Evolutionary conservation across 1,139 yeast species (phyloP).

Genomic region (Kodamaea derodonti): DNA sequence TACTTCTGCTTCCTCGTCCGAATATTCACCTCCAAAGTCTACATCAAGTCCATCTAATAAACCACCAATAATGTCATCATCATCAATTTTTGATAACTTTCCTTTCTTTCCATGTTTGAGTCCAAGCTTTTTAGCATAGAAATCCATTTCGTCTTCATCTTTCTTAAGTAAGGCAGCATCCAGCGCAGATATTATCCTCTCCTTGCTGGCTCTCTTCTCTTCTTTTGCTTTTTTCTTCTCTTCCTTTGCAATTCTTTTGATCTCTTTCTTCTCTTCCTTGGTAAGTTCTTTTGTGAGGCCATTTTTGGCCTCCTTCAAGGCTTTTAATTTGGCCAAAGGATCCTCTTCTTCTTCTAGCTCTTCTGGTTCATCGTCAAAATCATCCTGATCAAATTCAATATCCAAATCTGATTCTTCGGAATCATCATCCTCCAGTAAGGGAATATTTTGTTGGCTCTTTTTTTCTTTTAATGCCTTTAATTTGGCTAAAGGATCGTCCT

Average conservation of each 20-base stretch:
- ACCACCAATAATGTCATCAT: slow-evolving; percentile 70
- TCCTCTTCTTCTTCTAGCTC: slow-evolving; percentile 10
- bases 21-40: slow-evolving; percentile 31
- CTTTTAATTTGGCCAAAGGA: slow-evolving; percentile 17
- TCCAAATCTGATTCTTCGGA: slow-evolving; percentile 21
- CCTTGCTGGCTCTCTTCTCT: slow-evolving; percentile 11
- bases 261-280: slow-evolving; percentile 5
- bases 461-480: slow-evolving; percentile 17
- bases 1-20: slow-evolving; percentile 7
- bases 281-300: slow-evolving; percentile 5
- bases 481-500: slow-evolving; percentile 18
- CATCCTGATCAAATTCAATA: slow-evolving; percentile 18
- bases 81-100: slow-evolving; percentile 46
- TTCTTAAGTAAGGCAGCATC: slow-evolving; percentile 45
- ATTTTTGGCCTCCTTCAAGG: slow-evolving; percentile 9
- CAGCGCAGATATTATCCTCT: slow-evolving; percentile 24
- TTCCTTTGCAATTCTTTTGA: slow-evolving; percentile 7
- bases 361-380: slow-evolving; percentile 4
- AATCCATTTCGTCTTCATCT: slow-evolving; percentile 78
- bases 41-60: slow-evolving; percentile 75
- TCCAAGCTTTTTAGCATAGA: slow-evolving; percentile 80
- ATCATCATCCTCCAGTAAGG: slow-evolving; percentile 19
- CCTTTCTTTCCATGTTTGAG: slow-evolving; percentile 49
- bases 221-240: slow-evolving; percentile 5
- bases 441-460: slow-evolving; percentile 6